These are phyloP conservation scores for Colletotrichum sp. DNA, from an alignment of 2,329 filamentous ascomycete genomes.

Conservation along the genomic window DNA sequence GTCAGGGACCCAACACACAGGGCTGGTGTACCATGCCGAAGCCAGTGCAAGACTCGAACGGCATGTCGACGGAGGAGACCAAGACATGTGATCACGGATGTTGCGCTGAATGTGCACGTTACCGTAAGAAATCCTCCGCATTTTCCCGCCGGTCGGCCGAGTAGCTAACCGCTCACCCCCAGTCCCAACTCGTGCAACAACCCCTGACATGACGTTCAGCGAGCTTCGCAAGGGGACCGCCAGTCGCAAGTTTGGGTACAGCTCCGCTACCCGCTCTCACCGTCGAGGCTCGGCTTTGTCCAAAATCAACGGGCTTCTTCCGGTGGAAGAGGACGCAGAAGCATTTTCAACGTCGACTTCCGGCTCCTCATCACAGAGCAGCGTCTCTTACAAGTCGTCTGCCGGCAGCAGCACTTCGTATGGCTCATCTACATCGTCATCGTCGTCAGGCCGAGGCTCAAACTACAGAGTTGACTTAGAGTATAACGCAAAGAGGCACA, in stretches of 20 bases:
- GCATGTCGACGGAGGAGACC: conserved; percentile 37
- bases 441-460: conserved; percentile 20
- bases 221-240: conserved; percentile 42
- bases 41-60: conserved; percentile 34
- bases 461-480: conserved; percentile 33
- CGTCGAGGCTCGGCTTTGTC: conserved; percentile 30
- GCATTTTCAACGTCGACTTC: not conserved
- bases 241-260: conserved; percentile 40
- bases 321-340: not conserved
- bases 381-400: conserved; percentile 2
- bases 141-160: not conserved
- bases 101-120: conserved; percentile 52
- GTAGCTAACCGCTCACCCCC: not conserved
- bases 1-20: conserved; percentile 53
- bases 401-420: not conserved
- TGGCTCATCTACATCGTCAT: conserved; percentile 10
- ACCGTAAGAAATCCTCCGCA: conserved; percentile 36
- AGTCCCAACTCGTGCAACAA: conserved; percentile 37
- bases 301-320: not conserved
- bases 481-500: conserved; percentile 27
- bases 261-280: conserved; percentile 32
- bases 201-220: conserved; percentile 39
- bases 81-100: conserved; percentile 58
- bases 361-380: conserved; percentile 21
- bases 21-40: conserved; percentile 57